Evolutionary conservation across 495 filamentous ascomycete genomes (phyloP).

Genomic region (Alectoria sarmentosa): DNA sequence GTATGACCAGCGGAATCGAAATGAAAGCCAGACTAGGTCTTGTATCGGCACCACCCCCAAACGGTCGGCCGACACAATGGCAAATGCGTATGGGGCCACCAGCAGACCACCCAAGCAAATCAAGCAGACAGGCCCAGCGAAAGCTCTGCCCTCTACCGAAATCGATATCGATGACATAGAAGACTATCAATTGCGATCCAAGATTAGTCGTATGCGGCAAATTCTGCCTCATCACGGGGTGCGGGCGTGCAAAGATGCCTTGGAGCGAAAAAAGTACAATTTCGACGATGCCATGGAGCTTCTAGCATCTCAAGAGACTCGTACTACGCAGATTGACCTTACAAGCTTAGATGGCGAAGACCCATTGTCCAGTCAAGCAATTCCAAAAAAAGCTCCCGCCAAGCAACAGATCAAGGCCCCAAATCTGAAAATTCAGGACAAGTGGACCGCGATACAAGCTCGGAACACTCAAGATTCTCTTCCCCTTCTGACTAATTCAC

Average conservation of each 20-base stretch:
- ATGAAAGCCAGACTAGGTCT: constrained; percentile 13
- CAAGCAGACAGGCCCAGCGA: constrained; percentile 48
- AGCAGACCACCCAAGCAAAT: constrained; percentile 33
- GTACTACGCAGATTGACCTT: constrained; percentile 31
- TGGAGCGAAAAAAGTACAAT: constrained; percentile 46
- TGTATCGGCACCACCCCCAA: constrained; percentile 28
- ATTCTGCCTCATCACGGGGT: constrained; percentile 48
- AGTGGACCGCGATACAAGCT: constrained; percentile 46
- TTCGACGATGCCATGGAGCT: constrained; percentile 52
- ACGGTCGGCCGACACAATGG: constrained; percentile 42
- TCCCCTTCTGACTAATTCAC: constrained; percentile 13
- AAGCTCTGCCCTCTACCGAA: constrained; percentile 45
- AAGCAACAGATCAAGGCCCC: constrained; percentile 56
- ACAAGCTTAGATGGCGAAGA: constrained; percentile 29
- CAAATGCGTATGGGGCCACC: constrained; percentile 36
- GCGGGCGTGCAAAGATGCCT: constrained; percentile 43
- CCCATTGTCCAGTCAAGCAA: background rate
- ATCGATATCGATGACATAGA: constrained; percentile 48
- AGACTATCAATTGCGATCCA: constrained; percentile 44
- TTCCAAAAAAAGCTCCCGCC: constrained; percentile 30
- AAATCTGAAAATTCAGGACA: constrained; percentile 50
- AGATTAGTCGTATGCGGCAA: constrained; percentile 48
- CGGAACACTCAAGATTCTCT: constrained; percentile 24
- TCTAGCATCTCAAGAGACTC: constrained; percentile 33
- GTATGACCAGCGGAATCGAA: constrained; percentile 16